A percentile compares a stretch with the other conserved stretches of the same genome.
Conservation (phyloP, 768 basidiomycete genomes). For the Trametes coccinea region DNA sequence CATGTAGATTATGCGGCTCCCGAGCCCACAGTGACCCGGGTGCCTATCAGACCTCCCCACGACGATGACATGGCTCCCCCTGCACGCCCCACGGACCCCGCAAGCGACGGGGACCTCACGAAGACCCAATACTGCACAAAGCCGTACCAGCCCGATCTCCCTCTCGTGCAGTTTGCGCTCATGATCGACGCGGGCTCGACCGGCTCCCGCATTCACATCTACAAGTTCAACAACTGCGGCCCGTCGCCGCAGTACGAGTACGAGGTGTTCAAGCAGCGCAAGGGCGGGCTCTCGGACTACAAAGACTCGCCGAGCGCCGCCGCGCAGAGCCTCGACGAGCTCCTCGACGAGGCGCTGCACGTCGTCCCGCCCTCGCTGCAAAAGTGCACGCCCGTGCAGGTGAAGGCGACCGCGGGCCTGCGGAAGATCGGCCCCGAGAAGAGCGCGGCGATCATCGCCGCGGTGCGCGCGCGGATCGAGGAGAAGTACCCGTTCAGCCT, state of each 20-base stretch:
- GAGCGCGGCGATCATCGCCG: constrained; percentile 70
- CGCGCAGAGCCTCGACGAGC: constrained; percentile 72
- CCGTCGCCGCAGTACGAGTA: constrained; percentile 81
- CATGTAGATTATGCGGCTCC: background rate
- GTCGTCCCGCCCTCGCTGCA: constrained; percentile 70
- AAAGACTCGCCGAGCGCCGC: constrained; percentile 62
- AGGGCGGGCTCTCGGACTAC: constrained; percentile 77
- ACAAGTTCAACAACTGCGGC: constrained; percentile 95
- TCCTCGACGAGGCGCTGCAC: constrained; percentile 78
- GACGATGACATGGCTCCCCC: constrained; percentile 20
- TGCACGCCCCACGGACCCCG: constrained; percentile 55
- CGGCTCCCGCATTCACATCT: constrained; percentile 95
- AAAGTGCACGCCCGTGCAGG: constrained; percentile 81
- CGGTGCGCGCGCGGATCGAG: constrained; percentile 63
- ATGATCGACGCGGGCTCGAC: constrained; percentile 99
- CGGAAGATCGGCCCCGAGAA: constrained; percentile 64
- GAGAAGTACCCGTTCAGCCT: constrained; percentile 68
- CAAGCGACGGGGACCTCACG: constrained; percentile 71
- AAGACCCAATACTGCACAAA: constrained; percentile 71
- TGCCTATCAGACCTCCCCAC: constrained; percentile 12
- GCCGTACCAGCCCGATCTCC: constrained; percentile 48
- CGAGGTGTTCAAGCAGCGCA: constrained; percentile 84
- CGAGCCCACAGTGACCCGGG: background rate
- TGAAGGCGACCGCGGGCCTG: constrained; percentile 92
- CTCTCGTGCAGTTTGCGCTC: constrained; percentile 87